Conservation (phyloP, 2,329 filamentous ascomycete species). For the Microsporum canis region DNA sequence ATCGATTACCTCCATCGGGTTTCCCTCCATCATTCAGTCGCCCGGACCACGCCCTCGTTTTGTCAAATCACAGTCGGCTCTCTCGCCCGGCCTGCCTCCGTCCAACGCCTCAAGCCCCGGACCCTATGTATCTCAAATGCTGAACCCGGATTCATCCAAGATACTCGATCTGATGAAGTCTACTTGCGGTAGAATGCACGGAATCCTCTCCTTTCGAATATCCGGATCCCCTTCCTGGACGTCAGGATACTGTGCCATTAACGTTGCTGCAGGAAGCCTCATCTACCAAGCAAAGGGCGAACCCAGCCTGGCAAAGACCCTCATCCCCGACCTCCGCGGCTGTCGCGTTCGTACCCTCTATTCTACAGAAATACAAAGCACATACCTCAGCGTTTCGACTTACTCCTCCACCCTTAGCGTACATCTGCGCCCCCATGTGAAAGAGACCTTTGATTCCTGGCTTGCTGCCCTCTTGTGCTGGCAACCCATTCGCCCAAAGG, state of each 20-base stretch:
- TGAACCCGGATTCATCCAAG: constrained; percentile 37
- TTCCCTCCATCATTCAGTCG: constrained; percentile 37
- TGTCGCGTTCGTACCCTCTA: constrained; percentile 40
- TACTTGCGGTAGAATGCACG: constrained; percentile 42
- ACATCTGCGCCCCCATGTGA: constrained; percentile 39
- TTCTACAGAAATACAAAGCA: constrained; percentile 35
- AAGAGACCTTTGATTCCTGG: constrained; percentile 43
- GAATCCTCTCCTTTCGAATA: constrained; percentile 40
- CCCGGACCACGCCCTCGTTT: constrained; percentile 28
- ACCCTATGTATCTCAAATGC: constrained; percentile 27
- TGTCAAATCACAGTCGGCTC: constrained; percentile 24
- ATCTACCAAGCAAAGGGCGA: constrained; percentile 43
- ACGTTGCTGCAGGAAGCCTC: constrained; percentile 39
- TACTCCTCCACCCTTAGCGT: constrained; percentile 38
- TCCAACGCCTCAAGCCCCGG: constrained; percentile 22
- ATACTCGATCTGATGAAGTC: constrained; percentile 43
- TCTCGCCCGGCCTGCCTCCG: constrained; percentile 15
- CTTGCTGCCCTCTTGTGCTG: constrained; percentile 42
- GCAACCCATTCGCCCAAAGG: constrained; percentile 41
- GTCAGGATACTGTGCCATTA: constrained; percentile 42
- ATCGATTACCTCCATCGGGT: constrained; percentile 35
- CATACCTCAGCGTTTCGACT: constrained; percentile 39
- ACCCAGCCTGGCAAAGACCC: constrained; percentile 36
- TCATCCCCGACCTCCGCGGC: constrained; percentile 40
- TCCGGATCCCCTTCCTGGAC: constrained; percentile 35